Evolutionary conservation across 1,284 basidiomycete species (phyloP).

Genomic region (Caloboletus inedulis): DNA sequence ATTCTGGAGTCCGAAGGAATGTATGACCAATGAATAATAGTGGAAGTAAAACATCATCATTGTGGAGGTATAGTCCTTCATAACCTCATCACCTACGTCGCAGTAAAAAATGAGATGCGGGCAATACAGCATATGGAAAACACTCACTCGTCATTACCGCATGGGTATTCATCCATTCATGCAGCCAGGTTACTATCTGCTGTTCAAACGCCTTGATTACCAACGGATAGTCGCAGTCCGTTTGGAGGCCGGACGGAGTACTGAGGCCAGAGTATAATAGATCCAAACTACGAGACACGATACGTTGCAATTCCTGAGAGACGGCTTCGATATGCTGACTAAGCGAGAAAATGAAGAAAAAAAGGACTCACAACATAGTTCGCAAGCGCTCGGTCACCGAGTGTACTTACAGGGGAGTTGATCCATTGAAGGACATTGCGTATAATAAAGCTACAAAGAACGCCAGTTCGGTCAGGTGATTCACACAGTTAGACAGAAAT

Average conservation of each 20-base stretch:
- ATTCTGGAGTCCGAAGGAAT: slow-evolving; percentile 94
- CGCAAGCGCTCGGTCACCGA: slow-evolving; percentile 62
- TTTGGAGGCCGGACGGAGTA: slow-evolving; percentile 79
- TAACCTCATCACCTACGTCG: slow-evolving; percentile 30
- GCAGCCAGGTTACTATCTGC: slow-evolving; percentile 68
- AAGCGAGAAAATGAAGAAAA: slow-evolving; percentile 1
- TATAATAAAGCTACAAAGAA: slow-evolving; percentile 70
- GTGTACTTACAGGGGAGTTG: slow-evolving; percentile 56
- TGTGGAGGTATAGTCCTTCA: slow-evolving; percentile 47
- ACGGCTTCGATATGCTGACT: slow-evolving; percentile 3
- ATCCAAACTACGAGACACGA: slow-evolving; percentile 85
- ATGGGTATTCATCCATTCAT: slow-evolving; percentile 51
- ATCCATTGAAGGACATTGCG: slow-evolving; percentile 78
- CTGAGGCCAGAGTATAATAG: slow-evolving; percentile 84
- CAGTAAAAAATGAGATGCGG: slow-evolving; percentile 6
- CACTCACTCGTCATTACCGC: slow-evolving; percentile 17
- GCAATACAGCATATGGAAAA: not conserved
- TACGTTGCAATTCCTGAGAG: slow-evolving; percentile 76
- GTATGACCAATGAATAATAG: slow-evolving; percentile 84
- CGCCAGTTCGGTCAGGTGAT: not conserved
- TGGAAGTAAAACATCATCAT: slow-evolving; percentile 77
- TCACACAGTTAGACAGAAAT: slow-evolving; percentile 9
- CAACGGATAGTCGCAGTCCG: slow-evolving; percentile 84
- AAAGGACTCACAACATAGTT: slow-evolving; percentile 61
- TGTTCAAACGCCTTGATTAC: slow-evolving; percentile 83